Percentiles rank a stretch among this genome's conserved stretches.
These are phyloP conservation scores for Aschersonia sp. DNA, from an alignment of 2,329 filamentous ascomycete genomes.

Conservation along the genomic window DNA sequence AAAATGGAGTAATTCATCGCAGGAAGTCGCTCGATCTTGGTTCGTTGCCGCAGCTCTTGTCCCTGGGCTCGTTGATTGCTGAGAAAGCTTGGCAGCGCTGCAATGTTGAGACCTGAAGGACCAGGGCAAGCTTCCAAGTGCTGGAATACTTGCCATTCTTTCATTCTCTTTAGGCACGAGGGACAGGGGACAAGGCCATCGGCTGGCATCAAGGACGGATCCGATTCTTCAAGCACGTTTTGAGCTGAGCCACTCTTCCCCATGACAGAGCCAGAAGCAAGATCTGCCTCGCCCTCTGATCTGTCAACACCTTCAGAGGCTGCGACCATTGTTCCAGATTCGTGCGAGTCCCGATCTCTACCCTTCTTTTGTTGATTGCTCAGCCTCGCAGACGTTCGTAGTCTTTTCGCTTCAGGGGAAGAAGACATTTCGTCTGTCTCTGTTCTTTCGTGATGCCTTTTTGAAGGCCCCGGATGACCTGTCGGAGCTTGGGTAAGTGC, in stretches of 20 bases:
- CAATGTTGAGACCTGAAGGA: constrained; percentile 13
- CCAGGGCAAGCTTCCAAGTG: constrained; percentile 58
- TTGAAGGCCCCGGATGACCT: constrained; percentile 19
- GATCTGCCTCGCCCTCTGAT: no score
- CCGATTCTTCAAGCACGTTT: no score
- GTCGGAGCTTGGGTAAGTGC: constrained; percentile 38
- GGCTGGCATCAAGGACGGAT: constrained; percentile 19
- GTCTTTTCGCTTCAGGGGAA: constrained; percentile 26
- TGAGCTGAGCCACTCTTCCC: no score
- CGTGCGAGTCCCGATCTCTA: constrained; percentile 3
- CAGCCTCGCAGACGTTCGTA: constrained; percentile 36
- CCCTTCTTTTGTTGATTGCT: constrained; percentile 27
- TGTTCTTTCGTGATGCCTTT: constrained; percentile 33
- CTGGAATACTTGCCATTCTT: constrained; percentile 58
- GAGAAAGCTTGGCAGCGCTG: constrained; percentile 1
- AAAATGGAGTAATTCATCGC: constrained; percentile 75
- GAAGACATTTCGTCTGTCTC: constrained; percentile 12
- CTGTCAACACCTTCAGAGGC: no score
- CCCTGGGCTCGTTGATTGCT: constrained; percentile 12
- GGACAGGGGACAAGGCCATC: constrained; percentile 76
- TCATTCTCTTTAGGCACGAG: constrained; percentile 68
- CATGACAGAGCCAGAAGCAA: no score
- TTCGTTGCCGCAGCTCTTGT: constrained; percentile 11
- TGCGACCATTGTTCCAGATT: no score
- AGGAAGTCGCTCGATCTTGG: constrained; percentile 47